phyloP scores from a whole-genome alignment of 768 basidiomycete species.

The Rossbeevera mucosa region DNA sequence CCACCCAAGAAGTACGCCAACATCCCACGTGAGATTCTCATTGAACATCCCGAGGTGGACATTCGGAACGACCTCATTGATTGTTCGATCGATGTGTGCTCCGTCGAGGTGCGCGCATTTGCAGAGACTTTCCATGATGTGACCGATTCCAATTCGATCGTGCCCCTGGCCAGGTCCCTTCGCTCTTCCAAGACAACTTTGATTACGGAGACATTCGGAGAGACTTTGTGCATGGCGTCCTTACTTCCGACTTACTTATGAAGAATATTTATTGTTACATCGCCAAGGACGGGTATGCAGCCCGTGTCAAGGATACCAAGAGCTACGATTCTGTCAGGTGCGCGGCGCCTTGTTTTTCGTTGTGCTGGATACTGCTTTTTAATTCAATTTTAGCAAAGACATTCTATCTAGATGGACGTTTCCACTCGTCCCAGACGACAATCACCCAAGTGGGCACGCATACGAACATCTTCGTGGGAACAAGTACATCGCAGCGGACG shows the following conservation, averaged over 20 bases:
- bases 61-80: constrained; percentile 86
- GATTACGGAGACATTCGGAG: constrained; percentile 89
- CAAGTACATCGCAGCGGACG: constrained; percentile 80
- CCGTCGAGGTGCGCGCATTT: constrained; percentile 65
- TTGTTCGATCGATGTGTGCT: constrained; percentile 89
- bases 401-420: constrained; percentile 93
- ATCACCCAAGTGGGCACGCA: constrained; percentile 73
- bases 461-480: constrained; percentile 89
- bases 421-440: constrained; percentile 92
- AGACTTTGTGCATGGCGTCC: constrained; percentile 91
- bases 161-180: constrained; percentile 65
- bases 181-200: constrained; percentile 97
- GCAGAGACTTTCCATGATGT: background rate
- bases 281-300: constrained; percentile 85
- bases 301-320: constrained; percentile 87
- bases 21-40: constrained; percentile 76
- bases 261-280: constrained; percentile 92
- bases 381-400: constrained; percentile 67
- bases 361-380: background rate
- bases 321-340: constrained; percentile 89
- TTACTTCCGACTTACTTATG: constrained; percentile 91
- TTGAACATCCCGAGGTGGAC: constrained; percentile 73
- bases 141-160: constrained; percentile 3
- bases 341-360: background rate
- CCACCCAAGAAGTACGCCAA: constrained; percentile 57